A percentile compares a stretch with the other conserved stretches of the same genome.
These are phyloP conservation scores for Neurospora sp. DNA, from an alignment of 495 filamentous ascomycete genomes.

Conservation along the genomic window DNA sequence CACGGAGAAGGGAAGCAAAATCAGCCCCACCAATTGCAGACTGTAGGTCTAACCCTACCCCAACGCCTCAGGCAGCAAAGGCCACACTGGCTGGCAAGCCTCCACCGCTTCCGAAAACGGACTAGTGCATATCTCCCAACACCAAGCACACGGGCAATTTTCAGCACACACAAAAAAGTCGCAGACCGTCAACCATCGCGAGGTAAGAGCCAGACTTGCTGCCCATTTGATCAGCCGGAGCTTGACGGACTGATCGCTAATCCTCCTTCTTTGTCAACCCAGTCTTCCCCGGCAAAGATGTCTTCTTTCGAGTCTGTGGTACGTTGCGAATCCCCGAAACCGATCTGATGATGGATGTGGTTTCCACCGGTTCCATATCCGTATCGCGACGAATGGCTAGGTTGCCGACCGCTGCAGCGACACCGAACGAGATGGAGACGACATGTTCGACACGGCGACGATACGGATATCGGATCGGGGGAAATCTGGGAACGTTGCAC, in stretches of 20 bases:
- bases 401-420: not conserved
- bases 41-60: slow-evolving; percentile 40
- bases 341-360: not conserved
- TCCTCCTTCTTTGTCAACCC: slow-evolving; percentile 19
- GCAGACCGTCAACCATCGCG: slow-evolving; percentile 27
- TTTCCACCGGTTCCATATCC: not conserved
- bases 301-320: slow-evolving; percentile 96
- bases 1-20: not conserved
- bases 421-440: not conserved
- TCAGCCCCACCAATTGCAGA: slow-evolving; percentile 8
- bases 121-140: slow-evolving; percentile 24
- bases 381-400: not conserved
- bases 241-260: slow-evolving; percentile 26
- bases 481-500: not conserved
- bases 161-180: slow-evolving; percentile 28
- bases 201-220: slow-evolving; percentile 27
- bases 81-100: slow-evolving; percentile 22
- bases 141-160: slow-evolving; percentile 26
- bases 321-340: slow-evolving; percentile 37
- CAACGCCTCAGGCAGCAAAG: slow-evolving; percentile 27
- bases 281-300: slow-evolving; percentile 62
- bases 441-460: not conserved
- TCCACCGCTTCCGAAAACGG: slow-evolving; percentile 23
- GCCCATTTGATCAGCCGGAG: slow-evolving; percentile 26
- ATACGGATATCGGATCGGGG: not conserved